Conservation (phyloP, 192 early-diverging fungal genomes). For the Nowakowskiella sp. region DNA sequence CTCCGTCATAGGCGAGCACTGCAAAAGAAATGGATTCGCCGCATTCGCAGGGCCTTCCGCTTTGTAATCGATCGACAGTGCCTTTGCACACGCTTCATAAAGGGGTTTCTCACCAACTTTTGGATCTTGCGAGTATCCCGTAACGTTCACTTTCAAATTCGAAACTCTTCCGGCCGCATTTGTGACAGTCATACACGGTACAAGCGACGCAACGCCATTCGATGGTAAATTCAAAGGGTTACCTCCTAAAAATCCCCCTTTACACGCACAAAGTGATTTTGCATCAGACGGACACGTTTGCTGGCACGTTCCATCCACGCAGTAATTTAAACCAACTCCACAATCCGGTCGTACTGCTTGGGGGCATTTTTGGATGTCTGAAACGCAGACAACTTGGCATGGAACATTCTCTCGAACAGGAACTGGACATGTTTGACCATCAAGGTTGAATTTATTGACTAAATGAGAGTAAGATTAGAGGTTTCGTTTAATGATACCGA, state of each 20-base stretch:
- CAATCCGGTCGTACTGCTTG: constrained; percentile 2
- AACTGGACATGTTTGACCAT: constrained; percentile 6
- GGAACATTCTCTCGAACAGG: neutral
- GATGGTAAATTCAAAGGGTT: neutral
- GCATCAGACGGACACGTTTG: constrained; percentile 1
- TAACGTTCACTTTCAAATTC: neutral
- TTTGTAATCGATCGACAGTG: too few species aligned
- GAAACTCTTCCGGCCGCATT: too few species aligned
- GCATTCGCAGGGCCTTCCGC: too few species aligned
- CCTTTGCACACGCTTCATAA: neutral
- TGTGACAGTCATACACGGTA: too few species aligned
- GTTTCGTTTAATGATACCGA: too few species aligned
- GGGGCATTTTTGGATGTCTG: constrained; percentile 2
- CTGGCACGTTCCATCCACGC: constrained; percentile 10
- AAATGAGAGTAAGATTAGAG: too few species aligned
- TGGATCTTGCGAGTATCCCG: neutral
- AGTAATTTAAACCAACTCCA: constrained; percentile 6
- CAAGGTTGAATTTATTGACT: constrained; percentile 8
- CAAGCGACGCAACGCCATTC: neutral
- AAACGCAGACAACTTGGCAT: constrained; percentile 11
- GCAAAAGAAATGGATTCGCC: too few species aligned
- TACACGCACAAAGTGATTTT: constrained; percentile 4
- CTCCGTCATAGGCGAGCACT: too few species aligned
- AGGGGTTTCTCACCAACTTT: neutral
- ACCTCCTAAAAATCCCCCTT: neutral